Evolutionary conservation across 2,329 filamentous ascomycete species (phyloP), one percentile per base, ranked within the genome.

Genomic region (Alternaria viburni): DNA sequence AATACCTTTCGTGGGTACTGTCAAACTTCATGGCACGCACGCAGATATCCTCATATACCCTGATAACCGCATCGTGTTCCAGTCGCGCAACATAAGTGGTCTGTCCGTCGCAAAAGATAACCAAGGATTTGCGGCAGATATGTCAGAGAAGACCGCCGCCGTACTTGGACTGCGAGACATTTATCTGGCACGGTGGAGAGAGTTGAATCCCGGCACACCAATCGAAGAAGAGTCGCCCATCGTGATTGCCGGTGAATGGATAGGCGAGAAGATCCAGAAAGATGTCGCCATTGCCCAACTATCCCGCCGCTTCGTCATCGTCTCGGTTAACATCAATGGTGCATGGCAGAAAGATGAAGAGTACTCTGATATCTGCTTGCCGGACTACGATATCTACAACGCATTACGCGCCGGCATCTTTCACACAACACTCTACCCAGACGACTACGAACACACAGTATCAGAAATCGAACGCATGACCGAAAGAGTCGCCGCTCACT

Each of bases 1-100:
- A 2, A 69, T 76, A 8, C 66, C 68, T 9, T 67, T 79, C 3
- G 26, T 71, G 2, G 77, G 74, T 41, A 77, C 70, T 8, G 69
- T 76, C 44, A 80, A 78, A 30, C 66, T 79, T 15, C 77, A 78
- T 58, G 76, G 77, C 25, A 77, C 74, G 1, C 77, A 77, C 43
- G 71, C 71, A 30, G 75, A 77, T 46, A 76, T 79, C 6, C 64
- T 77, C 5, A 46, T 78, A 30, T 56, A 69, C 36, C 36, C 26
- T 10, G 61, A 73, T 46, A 32, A 74, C 17, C 65, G 21, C 12
- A 70, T 77, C 30, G 25, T 65, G 13, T 66, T 77, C 7, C 74
- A 77, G 26, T 74, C 70, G 3, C 70, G 70, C 2, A 75, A 76
- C 57, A 66, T 70, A 5, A 15, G 43, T 11, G 64, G 66, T 13